These are phyloP conservation scores for Wakefieldia striispora DNA, from an alignment of 768 basidiomycete species.

Conservation along the genomic window DNA sequence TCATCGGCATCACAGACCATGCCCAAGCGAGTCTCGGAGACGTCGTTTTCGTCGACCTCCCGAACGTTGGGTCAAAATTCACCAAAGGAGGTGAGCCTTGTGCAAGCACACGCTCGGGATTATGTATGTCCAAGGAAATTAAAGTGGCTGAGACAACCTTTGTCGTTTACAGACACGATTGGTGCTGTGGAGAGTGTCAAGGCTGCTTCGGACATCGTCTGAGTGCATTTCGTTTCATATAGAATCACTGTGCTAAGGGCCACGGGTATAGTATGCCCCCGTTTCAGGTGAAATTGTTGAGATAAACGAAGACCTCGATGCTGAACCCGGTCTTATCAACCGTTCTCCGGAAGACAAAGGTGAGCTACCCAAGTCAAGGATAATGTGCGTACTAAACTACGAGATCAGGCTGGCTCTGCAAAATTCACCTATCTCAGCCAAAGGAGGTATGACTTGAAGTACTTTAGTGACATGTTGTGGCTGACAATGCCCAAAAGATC, in stretches of 20 bases:
- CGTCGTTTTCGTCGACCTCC: slow-evolving; percentile 96
- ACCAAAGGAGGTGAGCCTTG: slow-evolving; percentile 66
- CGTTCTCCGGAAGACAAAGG: slow-evolving; percentile 83
- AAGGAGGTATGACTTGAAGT: slow-evolving; percentile 55
- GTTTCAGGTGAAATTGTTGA: slow-evolving; percentile 80
- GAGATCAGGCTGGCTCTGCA: slow-evolving; percentile 88
- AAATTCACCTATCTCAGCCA: slow-evolving; percentile 77
- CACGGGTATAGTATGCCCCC: slow-evolving; percentile 72
- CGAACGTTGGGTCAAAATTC: slow-evolving; percentile 58
- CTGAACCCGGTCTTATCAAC: slow-evolving; percentile 80
- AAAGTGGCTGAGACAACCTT: slow-evolving; percentile 3
- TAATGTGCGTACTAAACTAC: background rate
- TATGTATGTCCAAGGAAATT: background rate
- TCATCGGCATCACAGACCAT: slow-evolving; percentile 85
- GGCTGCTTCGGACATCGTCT: slow-evolving; percentile 91
- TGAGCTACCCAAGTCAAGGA: slow-evolving; percentile 31
- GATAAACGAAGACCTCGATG: slow-evolving; percentile 70
- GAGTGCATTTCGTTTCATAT: slow-evolving; percentile 22
- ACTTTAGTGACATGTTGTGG: background rate
- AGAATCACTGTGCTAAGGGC: slow-evolving; percentile 7
- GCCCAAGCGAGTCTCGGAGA: slow-evolving; percentile 92
- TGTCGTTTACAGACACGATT: slow-evolving; percentile 57
- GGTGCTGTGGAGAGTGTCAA: slow-evolving; percentile 97
- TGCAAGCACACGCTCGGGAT: background rate
- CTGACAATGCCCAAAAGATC: slow-evolving; percentile 43